Evolutionary conservation across 106 monocot genomes (phyloP), one percentile per base, ranked within the genome.

Genomic region (Allium sativum): DNA sequence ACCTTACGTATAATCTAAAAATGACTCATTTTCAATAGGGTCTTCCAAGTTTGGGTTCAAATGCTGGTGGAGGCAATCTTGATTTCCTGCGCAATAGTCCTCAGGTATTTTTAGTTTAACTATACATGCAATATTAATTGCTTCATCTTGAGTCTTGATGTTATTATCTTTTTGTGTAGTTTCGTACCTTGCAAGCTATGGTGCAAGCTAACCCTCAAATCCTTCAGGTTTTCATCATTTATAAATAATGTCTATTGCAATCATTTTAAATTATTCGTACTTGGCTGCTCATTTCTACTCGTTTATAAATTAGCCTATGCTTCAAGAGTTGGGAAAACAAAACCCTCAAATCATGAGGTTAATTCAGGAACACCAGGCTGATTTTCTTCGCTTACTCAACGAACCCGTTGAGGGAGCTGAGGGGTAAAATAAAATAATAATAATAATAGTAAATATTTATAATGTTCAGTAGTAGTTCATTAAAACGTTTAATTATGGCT

Each of bases 171-270:
- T n/a, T 62, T 75, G 15, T 72, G 68, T 65, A 87, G 84, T 92
- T 92, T 68, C 87, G 76, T 66, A 76, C 78, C 48, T 76, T 92
- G 47, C 78, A 82, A 54, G 69, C 79, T 41, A 77, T 92, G 84
- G 83, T 87, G 52, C 92, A 92, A 58, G 80, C 92, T 57, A 92
- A 92, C 44, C 92, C 92, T 68, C 87, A 87, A 59, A 87, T 92
- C 56, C 56, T 92, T 20, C 87, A 92, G 92, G 92, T 92, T 41
- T n/a, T 56, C 18, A 21, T n/a, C 41, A 20, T 66, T 71, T 55
- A 18, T 42, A 9, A 45, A 46, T 15, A 61, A 12, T 14, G 4
- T 72, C 56, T 14, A 42, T 53, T 10, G 6, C 52, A 14, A 19
- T 7, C 10, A 44, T 45, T 62, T 45, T 55, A 44, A 53, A 12